Evolutionary conservation across 2,329 filamentous ascomycete species (phyloP).

Genomic region (Xylariaceae sp.): DNA sequence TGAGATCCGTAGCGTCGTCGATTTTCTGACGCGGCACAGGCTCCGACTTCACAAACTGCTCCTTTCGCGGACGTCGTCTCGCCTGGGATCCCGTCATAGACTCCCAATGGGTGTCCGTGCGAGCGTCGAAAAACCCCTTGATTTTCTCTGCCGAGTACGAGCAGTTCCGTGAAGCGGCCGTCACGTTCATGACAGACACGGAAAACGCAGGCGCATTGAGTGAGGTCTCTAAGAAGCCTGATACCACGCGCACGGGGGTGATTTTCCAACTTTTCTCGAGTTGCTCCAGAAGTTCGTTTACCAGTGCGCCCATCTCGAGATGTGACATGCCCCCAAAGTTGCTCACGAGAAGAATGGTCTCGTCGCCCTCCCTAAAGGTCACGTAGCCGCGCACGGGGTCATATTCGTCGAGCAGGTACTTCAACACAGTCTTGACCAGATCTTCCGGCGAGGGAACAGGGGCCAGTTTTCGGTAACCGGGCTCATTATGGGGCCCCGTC

Average conservation of each 20-base stretch:
- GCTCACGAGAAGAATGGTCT: conserved; percentile 50
- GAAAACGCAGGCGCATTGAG: conserved; percentile 68
- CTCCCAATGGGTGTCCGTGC: conserved; percentile 54
- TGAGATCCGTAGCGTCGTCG: conserved; percentile 39
- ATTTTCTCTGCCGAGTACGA: conserved; percentile 48
- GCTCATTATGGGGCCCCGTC: conserved; percentile 63
- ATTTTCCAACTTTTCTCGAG: conserved; percentile 44
- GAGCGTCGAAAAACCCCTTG: conserved; percentile 59
- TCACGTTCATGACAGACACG: conserved; percentile 59
- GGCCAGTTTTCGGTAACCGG: conserved; percentile 52
- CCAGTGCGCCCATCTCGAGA: conserved; percentile 51
- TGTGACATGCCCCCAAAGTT: conserved; percentile 57
- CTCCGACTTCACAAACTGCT: conserved; percentile 41
- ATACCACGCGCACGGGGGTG: conserved; percentile 49
- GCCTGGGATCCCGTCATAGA: conserved; percentile 45
- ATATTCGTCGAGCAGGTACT: conserved; percentile 53
- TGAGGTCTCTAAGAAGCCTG: conserved; percentile 64
- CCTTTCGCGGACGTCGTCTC: conserved; percentile 33
- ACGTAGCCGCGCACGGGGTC: conserved; percentile 48
- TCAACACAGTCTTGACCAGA: conserved; percentile 53
- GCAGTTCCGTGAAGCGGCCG: conserved; percentile 41
- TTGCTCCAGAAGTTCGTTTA: conserved; percentile 49
- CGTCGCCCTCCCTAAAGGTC: conserved; percentile 42
- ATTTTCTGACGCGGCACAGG: conserved; percentile 34
- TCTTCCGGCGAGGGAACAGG: conserved; percentile 45